These are phyloP conservation scores for Colletotrichum eleusines DNA, from an alignment of 2,329 filamentous ascomycete genomes.

Conservation along the genomic window DNA sequence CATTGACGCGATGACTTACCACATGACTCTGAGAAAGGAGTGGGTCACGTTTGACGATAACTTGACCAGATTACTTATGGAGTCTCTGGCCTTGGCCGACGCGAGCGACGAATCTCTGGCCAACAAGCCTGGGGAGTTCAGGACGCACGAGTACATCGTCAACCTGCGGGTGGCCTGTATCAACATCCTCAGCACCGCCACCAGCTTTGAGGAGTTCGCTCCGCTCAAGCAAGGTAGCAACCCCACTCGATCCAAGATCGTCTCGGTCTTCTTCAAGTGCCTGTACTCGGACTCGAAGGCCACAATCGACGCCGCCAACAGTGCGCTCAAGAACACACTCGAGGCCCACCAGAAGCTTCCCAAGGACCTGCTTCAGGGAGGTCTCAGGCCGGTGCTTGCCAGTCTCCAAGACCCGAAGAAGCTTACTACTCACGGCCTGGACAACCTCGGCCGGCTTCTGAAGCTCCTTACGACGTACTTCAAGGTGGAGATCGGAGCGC, in stretches of 20 bases:
- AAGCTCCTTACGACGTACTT: slow-evolving; percentile 98
- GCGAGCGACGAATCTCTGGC: slow-evolving; percentile 93
- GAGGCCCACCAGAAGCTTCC: slow-evolving; percentile 91
- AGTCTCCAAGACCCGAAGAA: slow-evolving; percentile 95
- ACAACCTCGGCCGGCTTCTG: slow-evolving; percentile 89
- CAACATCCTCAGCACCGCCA: slow-evolving; percentile 90
- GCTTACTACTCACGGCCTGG: slow-evolving; percentile 87
- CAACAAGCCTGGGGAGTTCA: slow-evolving; percentile 92
- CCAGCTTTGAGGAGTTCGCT: slow-evolving; percentile 91
- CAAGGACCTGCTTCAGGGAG: slow-evolving; percentile 94
- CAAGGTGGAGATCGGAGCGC: slow-evolving; percentile 95
- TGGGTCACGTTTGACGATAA: slow-evolving; percentile 94
- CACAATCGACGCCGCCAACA: slow-evolving; percentile 93
- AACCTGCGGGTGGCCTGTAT: slow-evolving; percentile 94
- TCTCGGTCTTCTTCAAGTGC: slow-evolving; percentile 97
- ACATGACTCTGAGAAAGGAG: slow-evolving; percentile 87
- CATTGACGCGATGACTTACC: slow-evolving; percentile 97
- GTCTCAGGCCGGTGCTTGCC: slow-evolving; percentile 92
- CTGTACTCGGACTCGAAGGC: slow-evolving; percentile 93
- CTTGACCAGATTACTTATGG: slow-evolving; percentile 89
- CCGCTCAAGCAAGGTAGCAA: slow-evolving; percentile 73
- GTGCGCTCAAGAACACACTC: slow-evolving; percentile 88
- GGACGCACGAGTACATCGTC: slow-evolving; percentile 95
- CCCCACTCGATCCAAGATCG: slow-evolving; percentile 76
- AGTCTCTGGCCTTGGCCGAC: slow-evolving; percentile 93